A percentile compares a stretch with the other conserved stretches of the same genome.
Evolutionary conservation across 495 filamentous ascomycete species (phyloP).

Genomic region (Penicillium egyptiacum): DNA sequence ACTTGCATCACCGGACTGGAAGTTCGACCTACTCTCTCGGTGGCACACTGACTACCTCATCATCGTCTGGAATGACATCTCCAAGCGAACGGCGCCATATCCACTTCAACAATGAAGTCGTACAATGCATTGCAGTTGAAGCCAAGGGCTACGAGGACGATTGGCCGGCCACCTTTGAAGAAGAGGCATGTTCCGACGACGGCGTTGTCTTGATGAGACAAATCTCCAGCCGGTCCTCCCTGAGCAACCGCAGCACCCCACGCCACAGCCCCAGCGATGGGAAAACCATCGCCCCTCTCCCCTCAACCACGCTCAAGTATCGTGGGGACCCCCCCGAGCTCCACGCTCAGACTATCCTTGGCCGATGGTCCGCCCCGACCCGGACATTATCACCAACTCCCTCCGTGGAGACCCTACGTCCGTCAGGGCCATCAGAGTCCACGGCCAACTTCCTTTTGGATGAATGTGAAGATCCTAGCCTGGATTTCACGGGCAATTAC

Average conservation of each 20-base stretch:
- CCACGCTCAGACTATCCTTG: conserved; percentile 29
- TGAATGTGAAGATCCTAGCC: conserved; percentile 61
- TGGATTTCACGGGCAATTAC: conserved; percentile 42
- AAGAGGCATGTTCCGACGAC: conserved; percentile 70
- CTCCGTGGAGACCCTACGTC: conserved; percentile 73
- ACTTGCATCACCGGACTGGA: conserved; percentile 42
- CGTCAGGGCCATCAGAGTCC: conserved; percentile 53
- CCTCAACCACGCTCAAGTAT: conserved; percentile 90
- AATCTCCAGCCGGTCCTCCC: conserved; percentile 45
- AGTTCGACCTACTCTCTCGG: conserved; percentile 31
- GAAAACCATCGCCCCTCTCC: conserved; percentile 91
- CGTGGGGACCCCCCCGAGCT: conserved; percentile 75
- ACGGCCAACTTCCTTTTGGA: conserved; percentile 71
- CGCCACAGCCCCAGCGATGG: conserved; percentile 64
- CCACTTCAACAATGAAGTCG: conserved; percentile 93
- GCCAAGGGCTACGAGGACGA: conserved; percentile 71
- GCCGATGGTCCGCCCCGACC: conserved; percentile 34
- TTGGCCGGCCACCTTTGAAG: conserved; percentile 45
- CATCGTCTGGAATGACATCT: conserved; percentile 56
- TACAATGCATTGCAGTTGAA: conserved; percentile 94
- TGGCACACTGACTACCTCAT: conserved; percentile 33
- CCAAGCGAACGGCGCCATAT: conserved; percentile 81
- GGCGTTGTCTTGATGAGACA: conserved; percentile 85
- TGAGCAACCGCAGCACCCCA: conserved; percentile 49
- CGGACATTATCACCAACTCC: conserved; percentile 62